A percentile compares a stretch with the other conserved stretches of the same genome.
These are phyloP conservation scores for Cercospora sp. DNA, from an alignment of 2,329 filamentous ascomycete genomes.

Conservation along the genomic window DNA sequence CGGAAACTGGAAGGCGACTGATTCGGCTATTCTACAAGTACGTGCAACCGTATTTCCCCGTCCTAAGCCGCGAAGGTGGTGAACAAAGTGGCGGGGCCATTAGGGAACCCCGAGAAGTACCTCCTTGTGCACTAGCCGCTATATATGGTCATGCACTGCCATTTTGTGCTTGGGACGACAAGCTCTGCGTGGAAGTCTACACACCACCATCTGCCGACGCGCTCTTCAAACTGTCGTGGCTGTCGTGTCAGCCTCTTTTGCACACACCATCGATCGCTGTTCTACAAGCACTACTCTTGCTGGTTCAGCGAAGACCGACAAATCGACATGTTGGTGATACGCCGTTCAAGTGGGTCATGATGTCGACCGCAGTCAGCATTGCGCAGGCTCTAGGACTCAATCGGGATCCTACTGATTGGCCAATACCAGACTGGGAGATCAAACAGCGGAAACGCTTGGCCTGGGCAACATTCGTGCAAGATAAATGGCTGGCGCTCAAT, in stretches of 20 bases:
- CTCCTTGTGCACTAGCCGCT: constrained; percentile 44
- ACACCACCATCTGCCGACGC: constrained; percentile 38
- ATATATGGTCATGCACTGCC: constrained; percentile 49
- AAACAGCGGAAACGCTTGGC: constrained; percentile 61
- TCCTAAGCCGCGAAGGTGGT: constrained; percentile 42
- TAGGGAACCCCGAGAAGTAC: constrained; percentile 37
- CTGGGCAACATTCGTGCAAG: constrained; percentile 67
- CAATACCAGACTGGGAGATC: constrained; percentile 63
- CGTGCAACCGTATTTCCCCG: constrained; percentile 49
- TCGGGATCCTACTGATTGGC: constrained; percentile 62
- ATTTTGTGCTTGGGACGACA: constrained; percentile 48
- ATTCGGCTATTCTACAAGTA: constrained; percentile 46
- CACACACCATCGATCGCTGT: constrained; percentile 38
- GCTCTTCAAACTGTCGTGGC: constrained; percentile 38
- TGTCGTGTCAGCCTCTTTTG: constrained; percentile 32
- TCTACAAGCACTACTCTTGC: constrained; percentile 37
- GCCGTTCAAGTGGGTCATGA: constrained; percentile 39
- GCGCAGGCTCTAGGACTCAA: constrained; percentile 61
- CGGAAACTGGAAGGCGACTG: constrained; percentile 41
- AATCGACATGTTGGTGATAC: constrained; percentile 40
- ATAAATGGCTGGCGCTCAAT: constrained; percentile 61
- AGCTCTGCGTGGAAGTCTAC: constrained; percentile 39
- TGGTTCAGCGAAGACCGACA: constrained; percentile 38
- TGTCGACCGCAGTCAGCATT: constrained; percentile 49
- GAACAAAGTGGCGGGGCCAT: constrained; percentile 34